Evolutionary conservation across 2,329 filamentous ascomycete species (phyloP).

Genomic region (Alternaria gaisen): DNA sequence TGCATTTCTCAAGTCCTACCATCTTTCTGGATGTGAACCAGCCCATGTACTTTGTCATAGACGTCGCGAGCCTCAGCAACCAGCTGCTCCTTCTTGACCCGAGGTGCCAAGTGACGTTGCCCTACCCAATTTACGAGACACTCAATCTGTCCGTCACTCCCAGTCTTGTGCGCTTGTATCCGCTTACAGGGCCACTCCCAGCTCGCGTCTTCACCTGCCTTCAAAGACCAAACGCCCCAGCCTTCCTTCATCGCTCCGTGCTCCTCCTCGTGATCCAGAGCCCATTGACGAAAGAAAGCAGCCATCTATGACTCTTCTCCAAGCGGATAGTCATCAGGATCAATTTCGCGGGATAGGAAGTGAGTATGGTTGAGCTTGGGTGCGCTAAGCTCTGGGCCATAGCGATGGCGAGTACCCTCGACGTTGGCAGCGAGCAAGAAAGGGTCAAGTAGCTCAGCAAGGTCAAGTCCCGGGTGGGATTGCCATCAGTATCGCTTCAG

Average conservation of each 20-base stretch:
- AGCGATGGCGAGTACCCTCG: neutral
- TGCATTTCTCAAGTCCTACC: too few species aligned
- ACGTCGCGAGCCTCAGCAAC: too few species aligned
- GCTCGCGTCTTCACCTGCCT: conserved; percentile 7
- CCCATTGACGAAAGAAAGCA: conserved; percentile 25
- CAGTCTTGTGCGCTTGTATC: conserved; percentile 19
- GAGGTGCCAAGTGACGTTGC: too few species aligned
- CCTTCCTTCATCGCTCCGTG: conserved; percentile 25
- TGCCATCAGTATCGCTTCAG: conserved; percentile 28
- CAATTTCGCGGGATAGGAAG: neutral
- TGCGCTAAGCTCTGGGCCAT: neutral
- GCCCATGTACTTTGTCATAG: too few species aligned
- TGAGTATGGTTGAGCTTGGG: neutral
- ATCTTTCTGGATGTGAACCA: too few species aligned
- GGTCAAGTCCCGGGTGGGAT: conserved; percentile 13
- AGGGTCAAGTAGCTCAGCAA: conserved; percentile 19
- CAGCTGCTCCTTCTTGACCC: too few species aligned
- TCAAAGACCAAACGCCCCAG: conserved; percentile 21
- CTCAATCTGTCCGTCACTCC: neutral
- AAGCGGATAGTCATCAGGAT: neutral
- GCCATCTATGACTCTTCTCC: conserved; percentile 27
- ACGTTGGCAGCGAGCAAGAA: neutral
- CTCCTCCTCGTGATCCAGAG: conserved; percentile 23
- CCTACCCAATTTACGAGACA: too few species aligned
- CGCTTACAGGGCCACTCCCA: conserved; percentile 31